phyloP scores from a whole-genome alignment of 75 land plant genomes.

The Ceratopteris richardii region DNA sequence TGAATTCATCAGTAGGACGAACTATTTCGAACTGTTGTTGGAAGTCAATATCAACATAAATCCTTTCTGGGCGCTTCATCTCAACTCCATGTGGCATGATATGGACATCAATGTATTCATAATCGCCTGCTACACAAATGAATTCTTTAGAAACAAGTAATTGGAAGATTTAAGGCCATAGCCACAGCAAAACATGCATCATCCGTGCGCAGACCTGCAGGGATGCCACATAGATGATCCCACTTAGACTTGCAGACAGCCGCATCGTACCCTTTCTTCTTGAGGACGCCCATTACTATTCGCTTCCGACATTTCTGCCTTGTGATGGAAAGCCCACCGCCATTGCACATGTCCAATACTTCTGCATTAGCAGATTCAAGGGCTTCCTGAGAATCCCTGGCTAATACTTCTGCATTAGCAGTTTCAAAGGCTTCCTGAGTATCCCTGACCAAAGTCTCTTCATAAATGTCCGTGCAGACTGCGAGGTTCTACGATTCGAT shows the following conservation, averaged over 20 bases:
- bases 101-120: constrained; percentile 84
- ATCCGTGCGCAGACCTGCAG: constrained; percentile 40
- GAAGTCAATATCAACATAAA: constrained; percentile 80
- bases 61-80: constrained; percentile 21
- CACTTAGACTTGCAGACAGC: constrained; percentile 76
- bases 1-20: constrained; percentile 57
- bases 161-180: background rate
- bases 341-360: constrained; percentile 10
- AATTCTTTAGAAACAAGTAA: constrained; percentile 1
- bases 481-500: constrained; percentile 29
- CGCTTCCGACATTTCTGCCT: constrained; percentile 14
- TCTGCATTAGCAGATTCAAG: constrained; percentile 19
- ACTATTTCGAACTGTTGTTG: constrained; percentile 87
- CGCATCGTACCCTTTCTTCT: constrained; percentile 50
- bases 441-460: constrained; percentile 56
- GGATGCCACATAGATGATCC: constrained; percentile 50
- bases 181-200: background rate
- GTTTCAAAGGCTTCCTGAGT: constrained; percentile 40
- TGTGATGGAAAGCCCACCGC: constrained; percentile 31
- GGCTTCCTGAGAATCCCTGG: constrained; percentile 8
- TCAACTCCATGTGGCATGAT: constrained; percentile 25
- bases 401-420: background rate
- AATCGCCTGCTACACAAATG: constrained; percentile 27
- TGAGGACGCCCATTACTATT: constrained; percentile 36
- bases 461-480: constrained; percentile 32